Base-by-base conservation (phyloP, 441 rosid genomes). In the Lepidium campestre region DNA sequence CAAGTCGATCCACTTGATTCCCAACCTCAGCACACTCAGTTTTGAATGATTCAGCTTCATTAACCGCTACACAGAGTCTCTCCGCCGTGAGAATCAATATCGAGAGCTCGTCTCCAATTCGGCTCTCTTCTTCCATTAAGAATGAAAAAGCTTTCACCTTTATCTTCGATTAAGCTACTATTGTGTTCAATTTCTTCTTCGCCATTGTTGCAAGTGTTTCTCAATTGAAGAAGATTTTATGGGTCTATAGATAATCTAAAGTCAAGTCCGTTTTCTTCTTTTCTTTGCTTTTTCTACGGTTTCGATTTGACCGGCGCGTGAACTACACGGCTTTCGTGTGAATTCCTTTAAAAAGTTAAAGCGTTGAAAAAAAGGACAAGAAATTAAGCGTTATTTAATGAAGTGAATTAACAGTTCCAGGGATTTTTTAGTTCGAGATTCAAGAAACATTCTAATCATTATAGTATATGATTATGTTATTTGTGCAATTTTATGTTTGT, bases 1-100 rank as follows among this genome's bases (percentile, higher is more conserved):
- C 73, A 18, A 86, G 82, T 70, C 85, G 79, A 75, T 84, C 89
- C 20, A 68, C 84, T 50, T 77, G 89, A 62, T 74, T 84, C 0
- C 81, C 82, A 5, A 83, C 78, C 59, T 82, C 86, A 4, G 53
- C 68, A 49, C 86, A 80, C 56, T 86, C 86, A 35, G 60, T 55
- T 57, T 75, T 83, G 49, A 82, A 82, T 18, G 79, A 80, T 71
- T 76, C 72, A 4, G 88, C 73, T 35, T 80, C 82, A 23, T 79
- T 77, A 10, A 68, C 86, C 37, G 85, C 78, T 20, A 49, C 27
- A 41, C 85, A 82, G 54, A 83, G 80, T 15, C 79, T 70, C 74
- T 83, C 88, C 45, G 84, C 75, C 58, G 81, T 65, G 17, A 80
- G 14, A 52, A 86, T 57, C 40, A 77, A 76, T 46, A 12, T 27